phyloP scores from a whole-genome alignment of 352 stramenopile species.

The Thraustochytrium striatum region DNA sequence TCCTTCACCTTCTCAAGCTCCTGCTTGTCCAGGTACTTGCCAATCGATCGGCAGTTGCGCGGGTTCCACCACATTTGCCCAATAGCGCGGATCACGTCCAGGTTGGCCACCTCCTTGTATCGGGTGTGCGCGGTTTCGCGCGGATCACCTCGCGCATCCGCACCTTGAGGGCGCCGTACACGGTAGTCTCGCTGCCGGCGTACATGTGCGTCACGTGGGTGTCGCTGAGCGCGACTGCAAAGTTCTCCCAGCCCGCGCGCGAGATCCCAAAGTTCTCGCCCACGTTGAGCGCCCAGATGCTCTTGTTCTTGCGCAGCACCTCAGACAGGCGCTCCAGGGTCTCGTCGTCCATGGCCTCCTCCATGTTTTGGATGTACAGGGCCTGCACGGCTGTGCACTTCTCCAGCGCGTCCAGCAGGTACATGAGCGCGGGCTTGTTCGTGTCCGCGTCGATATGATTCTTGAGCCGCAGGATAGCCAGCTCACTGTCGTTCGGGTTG shows the following conservation, averaged over 20 bases:
- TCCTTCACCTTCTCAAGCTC: neutral
- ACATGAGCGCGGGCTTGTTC: slow-evolving; percentile 27
- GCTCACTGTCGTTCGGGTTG: neutral
- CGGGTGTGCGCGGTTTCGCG: slow-evolving; percentile 1
- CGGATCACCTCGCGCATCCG: slow-evolving; percentile 48
- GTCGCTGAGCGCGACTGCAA: slow-evolving; percentile 42
- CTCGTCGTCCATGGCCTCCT: slow-evolving; percentile 49
- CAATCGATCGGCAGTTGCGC: too few relatives aligned
- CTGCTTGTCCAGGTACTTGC: neutral
- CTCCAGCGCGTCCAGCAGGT: slow-evolving; percentile 41
- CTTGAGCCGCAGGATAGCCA: slow-evolving; percentile 30
- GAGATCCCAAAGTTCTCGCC: slow-evolving; percentile 48
- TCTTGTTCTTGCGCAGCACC: slow-evolving; percentile 10
- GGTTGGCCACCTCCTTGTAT: neutral
- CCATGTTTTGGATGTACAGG: slow-evolving; percentile 53
- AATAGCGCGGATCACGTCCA: slow-evolving; percentile 8
- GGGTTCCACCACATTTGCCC: slow-evolving; percentile 46
- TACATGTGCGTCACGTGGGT: slow-evolving; percentile 51
- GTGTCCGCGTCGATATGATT: slow-evolving; percentile 41
- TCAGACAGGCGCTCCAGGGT: slow-evolving; percentile 43
- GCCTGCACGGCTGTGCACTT: slow-evolving; percentile 48
- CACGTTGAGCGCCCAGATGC: slow-evolving; percentile 51
- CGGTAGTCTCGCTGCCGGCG: slow-evolving; percentile 37
- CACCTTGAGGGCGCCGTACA: slow-evolving; percentile 42
- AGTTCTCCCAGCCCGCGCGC: slow-evolving; percentile 46